Conservation (phyloP, 2,329 filamentous ascomycete genomes). For the Colletotrichum endophyticum region DNA sequence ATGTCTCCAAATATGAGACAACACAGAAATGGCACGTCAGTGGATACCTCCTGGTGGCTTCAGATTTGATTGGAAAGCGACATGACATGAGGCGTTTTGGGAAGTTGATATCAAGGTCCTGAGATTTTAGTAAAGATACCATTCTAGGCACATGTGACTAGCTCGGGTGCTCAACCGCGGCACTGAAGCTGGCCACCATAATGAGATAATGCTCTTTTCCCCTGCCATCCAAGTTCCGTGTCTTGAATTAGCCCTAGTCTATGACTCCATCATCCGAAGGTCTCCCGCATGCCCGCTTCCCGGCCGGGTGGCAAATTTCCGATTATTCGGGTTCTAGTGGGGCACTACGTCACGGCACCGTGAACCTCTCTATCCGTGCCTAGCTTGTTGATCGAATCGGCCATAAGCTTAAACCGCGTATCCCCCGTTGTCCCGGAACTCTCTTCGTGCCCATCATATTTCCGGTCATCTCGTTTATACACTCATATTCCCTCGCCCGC, state of each 20-base stretch:
- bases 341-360: slow-evolving; percentile 11
- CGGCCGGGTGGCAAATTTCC: slow-evolving; percentile 1
- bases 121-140: slow-evolving; percentile 11
- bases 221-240: background rate
- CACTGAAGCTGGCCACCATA: background rate
- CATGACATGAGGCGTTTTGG: background rate
- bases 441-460: background rate
- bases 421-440: background rate
- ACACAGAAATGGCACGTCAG: background rate
- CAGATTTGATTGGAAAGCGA: background rate
- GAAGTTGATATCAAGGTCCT: background rate
- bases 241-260: background rate
- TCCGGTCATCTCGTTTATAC: background rate
- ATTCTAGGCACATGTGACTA: background rate
- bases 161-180: background rate
- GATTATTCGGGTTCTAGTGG: slow-evolving; percentile 3
- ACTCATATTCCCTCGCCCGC: background rate
- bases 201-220: slow-evolving; percentile 5
- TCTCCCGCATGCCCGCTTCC: background rate
- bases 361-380: background rate
- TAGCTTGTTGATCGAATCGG: background rate
- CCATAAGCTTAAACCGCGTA: background rate
- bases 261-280: slow-evolving; percentile 1
- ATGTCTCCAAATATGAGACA: background rate
- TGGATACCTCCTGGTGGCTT: background rate